Evolutionary conservation across 352 stramenopile species (phyloP), one percentile per base, ranked within the genome.

Genomic region (Globisporangium paroecandrum): DNA sequence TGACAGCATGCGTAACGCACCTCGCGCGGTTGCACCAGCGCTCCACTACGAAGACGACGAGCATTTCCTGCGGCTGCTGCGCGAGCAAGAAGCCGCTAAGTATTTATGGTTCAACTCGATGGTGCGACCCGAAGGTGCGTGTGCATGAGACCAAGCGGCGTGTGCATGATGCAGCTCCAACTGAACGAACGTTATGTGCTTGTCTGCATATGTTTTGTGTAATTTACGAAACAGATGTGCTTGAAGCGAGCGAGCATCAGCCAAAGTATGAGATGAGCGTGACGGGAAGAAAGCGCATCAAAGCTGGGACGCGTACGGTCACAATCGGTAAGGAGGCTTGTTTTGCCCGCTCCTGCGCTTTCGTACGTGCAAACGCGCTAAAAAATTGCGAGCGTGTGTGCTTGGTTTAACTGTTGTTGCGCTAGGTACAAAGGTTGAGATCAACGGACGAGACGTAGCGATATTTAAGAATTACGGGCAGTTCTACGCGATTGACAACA

Each of bases 191-290:
- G 7, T 36, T 36, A 9, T 36, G 32, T 32, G 12, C 38, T 29
- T 38, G 5, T 58, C 36, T 58, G 4, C 58, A n/a, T 46, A 20
- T 64, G 25, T 18, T 29, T 66, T 20, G 41, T 59, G 20, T 57
- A 13, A 57, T 46, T 5, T 46, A 3, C 18, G 38, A 15, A 62
- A 22, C 71, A 96, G 88, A 92, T 62, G 75, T 96, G 1, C 72
- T 93, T 9, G 88, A 96, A 68, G 82, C 86, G 22, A 92, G 70
- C 18, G 74, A 92, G 2, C 81, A 92, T 43, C 78, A 61, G 25
- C 78, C 82, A 12, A 79, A 92, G 58, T 91, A 93, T 47, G 80
- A 94, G 60, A 93, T 83, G 38, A 89, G 76, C 2, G 88, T 94
- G 4, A 92, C 84, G 20, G 86, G 88, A 27, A 71, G 77, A 20